Evolutionary conservation across 1,139 yeast genomes (phyloP), one percentile per base, ranked within the genome.

Genomic region (Ashbya aceris): DNA sequence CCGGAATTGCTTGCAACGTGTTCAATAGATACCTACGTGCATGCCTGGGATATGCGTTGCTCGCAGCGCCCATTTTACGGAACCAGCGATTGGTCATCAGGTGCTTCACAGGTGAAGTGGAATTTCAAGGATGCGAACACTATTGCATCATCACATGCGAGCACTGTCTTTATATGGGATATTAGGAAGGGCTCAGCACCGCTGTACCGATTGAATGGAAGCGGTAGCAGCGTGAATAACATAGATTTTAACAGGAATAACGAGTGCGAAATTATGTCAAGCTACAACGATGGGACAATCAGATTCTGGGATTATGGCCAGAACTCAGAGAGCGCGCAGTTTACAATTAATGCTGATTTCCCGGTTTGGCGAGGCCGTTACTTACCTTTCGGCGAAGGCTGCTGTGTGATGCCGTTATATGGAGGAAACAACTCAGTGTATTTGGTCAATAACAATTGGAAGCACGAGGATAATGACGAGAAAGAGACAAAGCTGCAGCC

Each of bases 51-150:
- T 63, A 70, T 89, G 71, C 69, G 98, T 46, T 70, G 79, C 8
- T 89, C 96, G 0, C 66, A 69, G 42, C 67, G 72, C 44, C 95
- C 97, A 0, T 79, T 77, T 2, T 74, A 74, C 43, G 74, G 79
- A 40, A 87, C 86, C 68, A 87, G 96, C 6, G 96, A 89, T 56
- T 91, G 96, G 94, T 68, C 85, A 46, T 94, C 96, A 0, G 94
- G 94, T 1, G 94, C 96, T 1, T 79, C 93, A 0, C 97, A 89
- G 60, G 96, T 87, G 11, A 87, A 89, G 60, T 91, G 97, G 97
- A 86, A 83, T 57, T 78, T 78, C 49, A 69, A 71, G 40, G 81
- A 89, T 54, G 78, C 87, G 1, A 73, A 80, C 55, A 74, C 87
- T 36, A 60, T 91, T 29, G 96, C 96, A 0, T 80, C 93, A 1